Conservation (phyloP, 2,329 filamentous ascomycete species). For the Fusarium oligoseptatum region DNA sequence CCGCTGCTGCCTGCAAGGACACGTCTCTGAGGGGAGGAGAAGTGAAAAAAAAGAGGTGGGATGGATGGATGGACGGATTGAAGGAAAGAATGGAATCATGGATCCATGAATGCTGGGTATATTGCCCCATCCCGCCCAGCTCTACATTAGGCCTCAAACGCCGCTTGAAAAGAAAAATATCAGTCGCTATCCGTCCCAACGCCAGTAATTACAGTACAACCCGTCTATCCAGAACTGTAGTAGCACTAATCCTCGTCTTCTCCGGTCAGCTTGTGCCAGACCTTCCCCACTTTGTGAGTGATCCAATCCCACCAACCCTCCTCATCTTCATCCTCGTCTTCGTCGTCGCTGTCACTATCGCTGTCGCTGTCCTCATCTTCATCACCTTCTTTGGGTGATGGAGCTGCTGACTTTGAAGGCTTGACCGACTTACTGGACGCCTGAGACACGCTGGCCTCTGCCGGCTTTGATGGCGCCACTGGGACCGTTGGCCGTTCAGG, state of each 20-base stretch:
- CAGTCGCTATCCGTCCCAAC: conserved; percentile 23
- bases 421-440: conserved; percentile 33
- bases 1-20: neutral
- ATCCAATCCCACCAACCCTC: conserved; percentile 66
- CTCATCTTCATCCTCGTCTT: conserved; percentile 48
- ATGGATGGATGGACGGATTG: neutral
- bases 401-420: conserved; percentile 27
- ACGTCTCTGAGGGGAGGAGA: conserved; percentile 2
- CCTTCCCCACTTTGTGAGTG: conserved; percentile 59
- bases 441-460: conserved; percentile 36
- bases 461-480: conserved; percentile 25
- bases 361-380: conserved; percentile 25
- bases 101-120: neutral
- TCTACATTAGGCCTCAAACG: conserved; percentile 17
- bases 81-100: conserved; percentile 10
- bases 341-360: conserved; percentile 24
- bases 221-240: neutral
- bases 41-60: conserved; percentile 5
- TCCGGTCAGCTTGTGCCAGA: conserved; percentile 61
- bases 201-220: conserved; percentile 20
- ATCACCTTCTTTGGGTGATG: conserved; percentile 29
- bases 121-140: conserved; percentile 4
- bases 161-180: conserved; percentile 16
- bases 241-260: conserved; percentile 33
- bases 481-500: conserved; percentile 29